These are phyloP conservation scores for Sphaerosporella brunnea DNA, from an alignment of 495 filamentous ascomycete species.

Conservation along the genomic window DNA sequence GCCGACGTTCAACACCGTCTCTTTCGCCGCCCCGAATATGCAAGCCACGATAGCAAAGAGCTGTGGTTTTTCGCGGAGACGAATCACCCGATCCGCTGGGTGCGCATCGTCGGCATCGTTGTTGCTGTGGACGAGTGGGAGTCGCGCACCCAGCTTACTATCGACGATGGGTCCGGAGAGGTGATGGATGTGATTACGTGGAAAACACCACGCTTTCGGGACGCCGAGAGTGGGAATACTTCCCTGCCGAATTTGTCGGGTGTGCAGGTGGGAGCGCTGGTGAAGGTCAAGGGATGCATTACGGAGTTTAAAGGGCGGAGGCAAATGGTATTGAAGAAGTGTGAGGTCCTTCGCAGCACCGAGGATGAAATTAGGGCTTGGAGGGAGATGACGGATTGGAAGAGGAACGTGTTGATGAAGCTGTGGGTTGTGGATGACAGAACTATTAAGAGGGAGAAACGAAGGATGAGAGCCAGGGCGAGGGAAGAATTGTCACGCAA, in stretches of 20 bases:
- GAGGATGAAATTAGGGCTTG: constrained; percentile 64
- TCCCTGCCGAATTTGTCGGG: constrained; percentile 28
- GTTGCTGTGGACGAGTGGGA: constrained; percentile 54
- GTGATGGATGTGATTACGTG: constrained; percentile 40
- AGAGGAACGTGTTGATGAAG: constrained; percentile 41
- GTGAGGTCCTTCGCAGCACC: constrained; percentile 41
- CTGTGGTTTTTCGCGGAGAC: constrained; percentile 48
- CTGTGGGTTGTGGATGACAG: constrained; percentile 48
- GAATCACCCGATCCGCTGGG: constrained; percentile 83
- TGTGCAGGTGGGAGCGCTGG: constrained; percentile 47
- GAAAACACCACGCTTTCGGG: constrained; percentile 2
- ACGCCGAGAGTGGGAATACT: not conserved
- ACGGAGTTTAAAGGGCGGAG: constrained; percentile 40
- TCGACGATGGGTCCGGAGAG: constrained; percentile 76
- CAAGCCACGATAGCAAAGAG: constrained; percentile 34
- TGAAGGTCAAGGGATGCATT: constrained; percentile 65
- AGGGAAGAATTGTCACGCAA: constrained; percentile 28
- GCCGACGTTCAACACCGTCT: constrained; percentile 47
- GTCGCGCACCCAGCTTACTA: constrained; percentile 2
- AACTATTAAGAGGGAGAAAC: constrained; percentile 36
- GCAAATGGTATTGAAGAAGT: constrained; percentile 50
- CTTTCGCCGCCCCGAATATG: constrained; percentile 37
- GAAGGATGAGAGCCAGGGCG: constrained; percentile 32
- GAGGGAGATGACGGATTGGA: constrained; percentile 46
- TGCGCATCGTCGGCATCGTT: constrained; percentile 57